Base-by-base conservation (phyloP, 2,329 filamentous ascomycete genomes). In the Anthostomella pinea region DNA sequence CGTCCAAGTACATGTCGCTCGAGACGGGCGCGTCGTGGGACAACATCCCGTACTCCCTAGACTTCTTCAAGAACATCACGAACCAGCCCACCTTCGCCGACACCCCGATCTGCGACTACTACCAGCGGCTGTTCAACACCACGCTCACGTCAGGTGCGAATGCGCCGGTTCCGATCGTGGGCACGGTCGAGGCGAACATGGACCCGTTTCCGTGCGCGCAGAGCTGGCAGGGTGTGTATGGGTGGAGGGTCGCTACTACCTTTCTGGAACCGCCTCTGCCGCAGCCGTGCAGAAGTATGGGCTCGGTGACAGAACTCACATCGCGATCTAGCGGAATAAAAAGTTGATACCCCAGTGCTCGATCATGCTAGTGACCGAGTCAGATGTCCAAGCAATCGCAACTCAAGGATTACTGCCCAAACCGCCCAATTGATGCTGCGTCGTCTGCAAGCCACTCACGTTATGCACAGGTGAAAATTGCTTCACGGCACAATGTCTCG, bases 51-150 rank as follows among this genome's bases (percentile, higher is more conserved):
- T 70, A 65, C 39, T 61, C 67, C 0, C 43, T 73, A 4, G 48
- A 51, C 1, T 69, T 74, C 38, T 69, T 69, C 54, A 47, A 59
- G 45, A 76, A 75, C 50, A 58, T 74, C 29, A 76, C 73, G 3
- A 78, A 78, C 49, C 75, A 79, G 52, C 72, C 73, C 2, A 61
- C 60, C 4, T 73, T 72, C 41, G 63, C 59, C 8, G 57, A 67
- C 32, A 58, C 58, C 8, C 8, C 21, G 8, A 52, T 56, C 0
- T 73, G 70, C 53, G 67, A 72, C 33, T 62, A 67, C 21, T 66
- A 69, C 54, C 57, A 64, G 9, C 56, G 66, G 9, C 39, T 72
- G 8, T 74, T 67, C 53, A 66, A 73, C 43, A 71, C 70, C 1
- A 58, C 61, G 1, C 52, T 72, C 3, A 64, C 68, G 0, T 54